phyloP scores from a whole-genome alignment of 2,329 filamentous ascomycete species.

The Colletotrichum eremochloae region DNA sequence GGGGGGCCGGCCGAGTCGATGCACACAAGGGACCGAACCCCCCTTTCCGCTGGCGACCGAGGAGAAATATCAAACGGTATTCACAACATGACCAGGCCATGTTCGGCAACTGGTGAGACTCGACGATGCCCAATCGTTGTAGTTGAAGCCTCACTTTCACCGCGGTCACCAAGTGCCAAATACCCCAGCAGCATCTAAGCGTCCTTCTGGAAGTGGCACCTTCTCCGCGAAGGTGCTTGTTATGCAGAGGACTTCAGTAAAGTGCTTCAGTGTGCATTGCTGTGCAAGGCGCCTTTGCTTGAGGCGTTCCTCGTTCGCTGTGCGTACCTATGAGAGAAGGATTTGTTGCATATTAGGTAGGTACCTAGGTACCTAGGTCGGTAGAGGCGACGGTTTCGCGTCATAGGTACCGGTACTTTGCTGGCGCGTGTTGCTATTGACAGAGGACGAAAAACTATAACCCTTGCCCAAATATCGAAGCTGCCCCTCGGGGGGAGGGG shows the following conservation, averaged over 20 bases:
- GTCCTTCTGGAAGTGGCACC: slow-evolving; percentile 21
- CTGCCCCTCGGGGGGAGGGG: slow-evolving; percentile 5
- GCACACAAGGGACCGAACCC: slow-evolving; percentile 20
- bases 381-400: neutral
- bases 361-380: too few species aligned
- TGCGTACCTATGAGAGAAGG: neutral
- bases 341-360: neutral
- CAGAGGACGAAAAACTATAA: slow-evolving; percentile 26
- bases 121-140: slow-evolving; percentile 38
- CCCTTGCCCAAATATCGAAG: slow-evolving; percentile 21
- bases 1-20: slow-evolving; percentile 24
- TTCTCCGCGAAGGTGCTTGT: slow-evolving; percentile 14
- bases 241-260: slow-evolving; percentile 12
- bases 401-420: slow-evolving; percentile 28
- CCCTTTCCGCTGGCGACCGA: slow-evolving; percentile 15
- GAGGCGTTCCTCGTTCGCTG: neutral
- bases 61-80: slow-evolving; percentile 1
- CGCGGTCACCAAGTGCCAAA: slow-evolving; percentile 1
- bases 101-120: slow-evolving; percentile 37
- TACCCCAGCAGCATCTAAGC: slow-evolving; percentile 12
- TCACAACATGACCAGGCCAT: slow-evolving; percentile 12
- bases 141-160: slow-evolving; percentile 37
- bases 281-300: slow-evolving; percentile 4
- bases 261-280: neutral
- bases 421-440: slow-evolving; percentile 27